Evolutionary conservation across 2,329 filamentous ascomycete species (phyloP).

Genomic region (Clonostachys solani): DNA sequence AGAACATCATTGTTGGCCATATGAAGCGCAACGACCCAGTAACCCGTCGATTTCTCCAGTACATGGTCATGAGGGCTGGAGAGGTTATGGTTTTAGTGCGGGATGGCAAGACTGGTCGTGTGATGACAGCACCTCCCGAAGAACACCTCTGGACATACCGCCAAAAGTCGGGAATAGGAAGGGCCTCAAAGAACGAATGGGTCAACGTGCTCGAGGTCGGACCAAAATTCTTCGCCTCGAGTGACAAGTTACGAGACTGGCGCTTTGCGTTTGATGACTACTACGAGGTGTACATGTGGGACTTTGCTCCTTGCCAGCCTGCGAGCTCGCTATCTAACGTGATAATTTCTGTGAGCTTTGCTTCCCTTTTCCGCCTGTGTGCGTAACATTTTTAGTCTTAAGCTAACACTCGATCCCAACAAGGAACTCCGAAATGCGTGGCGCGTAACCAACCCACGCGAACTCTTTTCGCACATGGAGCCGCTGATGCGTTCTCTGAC

Average conservation of each 20-base stretch:
- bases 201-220: slow-evolving; percentile 12
- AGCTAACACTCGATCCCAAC: neutral
- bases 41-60: slow-evolving; percentile 18
- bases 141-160: slow-evolving; percentile 18
- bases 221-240: slow-evolving; percentile 14
- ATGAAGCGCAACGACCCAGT: slow-evolving; percentile 20
- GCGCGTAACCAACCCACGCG: slow-evolving; percentile 12
- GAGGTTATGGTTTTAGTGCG: slow-evolving; percentile 17
- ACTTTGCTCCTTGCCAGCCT: slow-evolving; percentile 12
- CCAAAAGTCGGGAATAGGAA: slow-evolving; percentile 13
- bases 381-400: neutral
- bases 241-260: slow-evolving; percentile 14
- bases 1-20: slow-evolving; percentile 17
- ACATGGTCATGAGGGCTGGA: slow-evolving; percentile 15
- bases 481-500: slow-evolving; percentile 11
- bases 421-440: slow-evolving; percentile 17
- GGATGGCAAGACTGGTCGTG: slow-evolving; percentile 19
- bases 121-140: slow-evolving; percentile 16
- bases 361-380: too few species aligned
- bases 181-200: slow-evolving; percentile 19
- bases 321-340: too few species aligned
- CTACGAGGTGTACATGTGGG: slow-evolving; percentile 20
- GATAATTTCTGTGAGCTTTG: too few species aligned
- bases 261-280: slow-evolving; percentile 18
- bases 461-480: slow-evolving; percentile 14